Conservation (phyloP, 2,329 filamentous ascomycete species). For the Aspergillus floridensis region DNA sequence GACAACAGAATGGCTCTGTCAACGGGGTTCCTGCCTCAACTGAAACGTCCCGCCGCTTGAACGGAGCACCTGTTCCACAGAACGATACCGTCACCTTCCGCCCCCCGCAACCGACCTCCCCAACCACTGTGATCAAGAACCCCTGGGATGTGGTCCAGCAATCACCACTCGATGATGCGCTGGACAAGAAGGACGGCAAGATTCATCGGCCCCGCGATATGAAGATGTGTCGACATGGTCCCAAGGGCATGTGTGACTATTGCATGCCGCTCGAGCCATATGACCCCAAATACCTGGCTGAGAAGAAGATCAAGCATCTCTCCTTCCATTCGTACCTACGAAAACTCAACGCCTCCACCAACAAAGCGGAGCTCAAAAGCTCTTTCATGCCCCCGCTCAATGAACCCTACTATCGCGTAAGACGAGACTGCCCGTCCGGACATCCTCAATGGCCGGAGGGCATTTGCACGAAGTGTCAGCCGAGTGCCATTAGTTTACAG, state of each 20-base stretch:
- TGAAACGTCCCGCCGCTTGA: slow-evolving; percentile 34
- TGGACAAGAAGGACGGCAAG: slow-evolving; percentile 89
- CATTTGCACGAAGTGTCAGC: slow-evolving; percentile 97
- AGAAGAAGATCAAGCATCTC: slow-evolving; percentile 98
- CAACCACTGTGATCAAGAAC: slow-evolving; percentile 68
- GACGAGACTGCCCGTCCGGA: slow-evolving; percentile 83
- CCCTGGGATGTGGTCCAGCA: slow-evolving; percentile 92
- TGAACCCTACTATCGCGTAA: slow-evolving; percentile 90
- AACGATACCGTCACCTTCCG: slow-evolving; percentile 63
- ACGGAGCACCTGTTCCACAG: slow-evolving; percentile 35
- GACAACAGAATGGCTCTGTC: slow-evolving; percentile 48
- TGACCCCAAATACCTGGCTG: slow-evolving; percentile 78
- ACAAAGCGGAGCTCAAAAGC: slow-evolving; percentile 88
- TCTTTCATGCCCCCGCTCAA: slow-evolving; percentile 94
- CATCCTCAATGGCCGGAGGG: slow-evolving; percentile 93
- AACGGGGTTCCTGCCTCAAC: slow-evolving; percentile 25
- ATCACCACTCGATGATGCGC: slow-evolving; percentile 76
- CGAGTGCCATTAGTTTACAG: slow-evolving; percentile 91
- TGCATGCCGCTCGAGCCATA: slow-evolving; percentile 97
- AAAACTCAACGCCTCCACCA: slow-evolving; percentile 94
- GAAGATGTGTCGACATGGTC: slow-evolving; percentile 92
- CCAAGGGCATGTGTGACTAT: slow-evolving; percentile 98
- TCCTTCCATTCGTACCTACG: slow-evolving; percentile 93
- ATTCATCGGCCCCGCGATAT: slow-evolving; percentile 70
- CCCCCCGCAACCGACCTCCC: slow-evolving; percentile 55